Percentiles rank a stretch among this genome's conserved stretches.
Evolutionary conservation across 345 rosid genomes (phyloP).

Genomic region (Populus simonii): DNA sequence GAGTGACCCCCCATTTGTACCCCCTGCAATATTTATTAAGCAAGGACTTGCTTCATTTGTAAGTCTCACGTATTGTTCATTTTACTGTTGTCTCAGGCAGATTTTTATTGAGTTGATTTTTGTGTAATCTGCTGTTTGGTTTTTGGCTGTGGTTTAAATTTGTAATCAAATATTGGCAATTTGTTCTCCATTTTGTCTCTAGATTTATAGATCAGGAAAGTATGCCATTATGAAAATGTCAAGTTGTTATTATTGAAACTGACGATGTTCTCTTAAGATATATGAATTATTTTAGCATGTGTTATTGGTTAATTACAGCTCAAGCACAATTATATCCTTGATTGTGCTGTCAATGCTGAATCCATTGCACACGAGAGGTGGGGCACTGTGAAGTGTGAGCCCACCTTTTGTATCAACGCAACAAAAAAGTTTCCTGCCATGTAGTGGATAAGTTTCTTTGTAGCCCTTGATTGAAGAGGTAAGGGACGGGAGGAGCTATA

Average conservation of each 20-base stretch:
- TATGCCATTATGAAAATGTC: background rate
- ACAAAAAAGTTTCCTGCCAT: background rate
- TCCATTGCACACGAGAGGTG: background rate
- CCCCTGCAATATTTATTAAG: constrained; percentile 70
- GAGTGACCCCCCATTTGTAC: constrained; percentile 89
- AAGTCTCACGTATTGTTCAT: constrained; percentile 24
- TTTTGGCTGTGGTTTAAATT: background rate
- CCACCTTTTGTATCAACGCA: background rate
- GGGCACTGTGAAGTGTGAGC: background rate
- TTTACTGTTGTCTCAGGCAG: background rate
- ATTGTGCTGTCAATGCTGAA: background rate
- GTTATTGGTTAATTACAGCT: background rate
- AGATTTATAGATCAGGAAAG: background rate
- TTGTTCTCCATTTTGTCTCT: background rate
- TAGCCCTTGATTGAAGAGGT: background rate
- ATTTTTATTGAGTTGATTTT: constrained; percentile 12
- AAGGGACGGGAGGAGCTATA: background rate
- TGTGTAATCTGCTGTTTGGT: background rate
- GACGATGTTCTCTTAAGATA: background rate
- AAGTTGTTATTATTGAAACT: background rate
- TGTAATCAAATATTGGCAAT: background rate
- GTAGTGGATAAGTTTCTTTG: background rate
- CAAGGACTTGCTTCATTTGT: constrained; percentile 95
- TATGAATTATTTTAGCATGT: background rate
- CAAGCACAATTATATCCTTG: background rate